Base-by-base conservation (phyloP, 164 flowering plant genomes). In the Protea cynaroides region DNA sequence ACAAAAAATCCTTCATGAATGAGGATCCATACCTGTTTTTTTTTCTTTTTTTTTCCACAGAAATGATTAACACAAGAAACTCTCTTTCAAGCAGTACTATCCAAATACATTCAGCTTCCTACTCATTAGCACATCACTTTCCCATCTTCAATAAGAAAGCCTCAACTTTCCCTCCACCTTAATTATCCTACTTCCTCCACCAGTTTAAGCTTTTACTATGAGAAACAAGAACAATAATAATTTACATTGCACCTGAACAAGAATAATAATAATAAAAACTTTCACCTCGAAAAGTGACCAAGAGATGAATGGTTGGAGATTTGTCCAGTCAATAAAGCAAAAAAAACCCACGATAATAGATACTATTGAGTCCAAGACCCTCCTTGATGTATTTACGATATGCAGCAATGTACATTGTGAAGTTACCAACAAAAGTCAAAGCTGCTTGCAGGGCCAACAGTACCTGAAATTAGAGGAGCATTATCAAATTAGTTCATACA, bases 401-500 rank as follows among this genome's bases (percentile, higher is more conserved):
- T 46, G 98, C 97, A 75, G 98, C 96, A 56, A 86, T 66, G 71
- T 92, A 89, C 92, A 93, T 84, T 44, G 98, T 93, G 22, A 83
- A 80, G 76, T 93, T 93, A 51, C 98, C 98, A 60, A 89, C 67
- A 25, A 84, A 88, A 21, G 97, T 93, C 65, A 93, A 70, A 57
- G 96, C 96, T 25, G 89, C 97, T 83, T 94, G 98, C 60, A 94
- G 83, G 68, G 93, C 98, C 73, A 94, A 96, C 76, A 94, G 69
- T 25, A 85, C 78, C 98, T 90, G 63, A 25, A 80, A 64, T 5
- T 49, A 57, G 49, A 7, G 25, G 19, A 19, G 44, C 11, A 60
- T 12, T 34, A 29, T 8, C 15, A 23, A 44, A 47, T 54, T 40
- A 56, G 22, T 22, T 25, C 37, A 46, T 17, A 64, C 7, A 56